Conservation (phyloP, 441 rosid genomes). For the Flueggea neowawraea region DNA sequence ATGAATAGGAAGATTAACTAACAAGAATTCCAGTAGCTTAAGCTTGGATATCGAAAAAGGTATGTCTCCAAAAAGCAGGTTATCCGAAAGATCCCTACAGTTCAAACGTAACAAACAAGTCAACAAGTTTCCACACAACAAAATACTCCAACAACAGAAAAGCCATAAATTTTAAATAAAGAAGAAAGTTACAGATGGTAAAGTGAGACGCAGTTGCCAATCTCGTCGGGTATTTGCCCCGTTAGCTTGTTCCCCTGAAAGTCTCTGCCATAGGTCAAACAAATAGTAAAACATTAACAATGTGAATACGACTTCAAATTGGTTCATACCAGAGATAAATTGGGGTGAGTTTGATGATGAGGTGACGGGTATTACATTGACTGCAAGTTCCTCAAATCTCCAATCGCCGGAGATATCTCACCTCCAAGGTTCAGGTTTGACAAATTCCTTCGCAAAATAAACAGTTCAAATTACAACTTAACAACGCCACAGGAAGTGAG, state of each 20-base stretch:
- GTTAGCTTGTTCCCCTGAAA: constrained; percentile 69
- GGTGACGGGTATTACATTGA: constrained; percentile 43
- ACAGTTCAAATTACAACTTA: not conserved
- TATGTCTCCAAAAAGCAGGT: constrained; percentile 66
- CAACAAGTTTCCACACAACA: not conserved
- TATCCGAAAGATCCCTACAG: constrained; percentile 75
- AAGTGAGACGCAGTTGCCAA: constrained; percentile 79
- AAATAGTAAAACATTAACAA: not conserved
- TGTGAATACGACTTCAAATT: too few relatives aligned
- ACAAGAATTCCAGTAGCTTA: constrained; percentile 74
- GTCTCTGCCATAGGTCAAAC: constrained; percentile 34
- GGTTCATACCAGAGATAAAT: too few relatives aligned
- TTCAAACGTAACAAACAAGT: not conserved
- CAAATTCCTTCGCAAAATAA: constrained; percentile 46
- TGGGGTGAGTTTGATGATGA: not conserved
- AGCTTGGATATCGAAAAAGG: constrained; percentile 90
- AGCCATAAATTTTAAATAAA: not conserved
- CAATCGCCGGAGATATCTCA: constrained; percentile 81
- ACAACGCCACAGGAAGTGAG: not conserved
- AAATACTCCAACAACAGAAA: not conserved
- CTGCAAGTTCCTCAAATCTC: constrained; percentile 65
- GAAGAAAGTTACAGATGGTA: constrained; percentile 38
- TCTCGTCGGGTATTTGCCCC: constrained; percentile 94
- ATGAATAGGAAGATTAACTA: too few relatives aligned
- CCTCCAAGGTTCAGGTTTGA: constrained; percentile 85